phyloP scores from a whole-genome alignment of 108 stramenopile species.

The Conticribra guillardii region DNA sequence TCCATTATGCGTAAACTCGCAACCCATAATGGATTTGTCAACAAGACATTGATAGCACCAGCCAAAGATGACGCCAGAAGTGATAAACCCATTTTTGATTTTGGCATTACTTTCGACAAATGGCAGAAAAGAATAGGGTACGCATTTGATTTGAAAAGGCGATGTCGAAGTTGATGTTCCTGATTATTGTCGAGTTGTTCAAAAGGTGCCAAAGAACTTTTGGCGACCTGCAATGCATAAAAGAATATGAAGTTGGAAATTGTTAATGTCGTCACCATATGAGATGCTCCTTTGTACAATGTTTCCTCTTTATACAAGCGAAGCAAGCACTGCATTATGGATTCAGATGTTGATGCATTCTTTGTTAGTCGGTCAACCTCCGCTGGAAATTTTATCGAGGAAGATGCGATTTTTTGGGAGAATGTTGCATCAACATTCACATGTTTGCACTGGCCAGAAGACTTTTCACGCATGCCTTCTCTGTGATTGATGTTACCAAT shows the following conservation, averaged over 20 bases:
- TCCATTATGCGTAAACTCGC: slow-evolving; percentile 74
- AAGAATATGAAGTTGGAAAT: slow-evolving; percentile 80
- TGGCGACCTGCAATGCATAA: slow-evolving; percentile 59
- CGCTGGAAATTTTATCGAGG: too few species aligned
- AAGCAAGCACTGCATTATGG: slow-evolving; percentile 53
- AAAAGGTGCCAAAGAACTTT: slow-evolving; percentile 34
- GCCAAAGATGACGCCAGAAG: slow-evolving; percentile 69
- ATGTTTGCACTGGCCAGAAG: too few species aligned
- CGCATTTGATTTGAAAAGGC: neutral
- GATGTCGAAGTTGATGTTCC: slow-evolving; percentile 1
- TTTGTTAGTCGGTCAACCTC: too few species aligned
- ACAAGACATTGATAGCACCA: slow-evolving; percentile 73
- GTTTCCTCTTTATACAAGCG: slow-evolving; percentile 50
- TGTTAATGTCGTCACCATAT: slow-evolving; percentile 67
- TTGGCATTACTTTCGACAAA: slow-evolving; percentile 7
- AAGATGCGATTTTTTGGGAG: too few species aligned
- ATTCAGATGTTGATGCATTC: slow-evolving; percentile 15
- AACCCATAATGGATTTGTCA: slow-evolving; percentile 90
- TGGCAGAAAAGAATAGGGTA: neutral
- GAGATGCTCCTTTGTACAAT: slow-evolving; percentile 74
- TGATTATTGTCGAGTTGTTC: slow-evolving; percentile 7
- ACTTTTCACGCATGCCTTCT: neutral
- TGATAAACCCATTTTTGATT: slow-evolving; percentile 38
- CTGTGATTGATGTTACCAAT: neutral
- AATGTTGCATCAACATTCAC: too few species aligned